These are phyloP conservation scores for Calonectria pseudoturangicola DNA, from an alignment of 2,329 filamentous ascomycete genomes.

Conservation along the genomic window DNA sequence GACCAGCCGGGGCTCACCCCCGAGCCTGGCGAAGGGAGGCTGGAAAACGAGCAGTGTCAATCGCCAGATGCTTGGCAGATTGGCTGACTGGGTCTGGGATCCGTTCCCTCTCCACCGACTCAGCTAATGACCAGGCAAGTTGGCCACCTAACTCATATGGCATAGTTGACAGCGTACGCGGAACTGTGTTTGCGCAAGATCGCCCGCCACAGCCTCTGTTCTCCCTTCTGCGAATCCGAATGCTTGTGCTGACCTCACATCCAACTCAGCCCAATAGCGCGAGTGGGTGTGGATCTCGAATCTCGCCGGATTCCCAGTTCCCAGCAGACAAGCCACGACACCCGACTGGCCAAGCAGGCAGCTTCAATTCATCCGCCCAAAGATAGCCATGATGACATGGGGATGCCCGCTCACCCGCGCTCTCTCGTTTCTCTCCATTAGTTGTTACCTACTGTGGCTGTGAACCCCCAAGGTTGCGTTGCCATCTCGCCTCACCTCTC, in stretches of 20 bases:
- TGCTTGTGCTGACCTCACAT: slow-evolving; percentile 19
- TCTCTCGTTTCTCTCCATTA: not conserved
- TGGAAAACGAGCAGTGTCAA: slow-evolving; percentile 49
- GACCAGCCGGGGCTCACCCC: slow-evolving; percentile 40
- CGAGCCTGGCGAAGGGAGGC: slow-evolving; percentile 48
- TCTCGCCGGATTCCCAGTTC: slow-evolving; percentile 41
- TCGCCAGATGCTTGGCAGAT: slow-evolving; percentile 52
- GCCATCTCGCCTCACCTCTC: slow-evolving; percentile 40
- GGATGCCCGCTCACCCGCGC: slow-evolving; percentile 16
- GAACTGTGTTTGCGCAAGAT: slow-evolving; percentile 23
- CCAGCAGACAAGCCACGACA: slow-evolving; percentile 43
- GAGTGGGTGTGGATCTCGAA: slow-evolving; percentile 43
- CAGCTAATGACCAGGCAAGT: slow-evolving; percentile 29
- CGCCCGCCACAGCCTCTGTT: slow-evolving; percentile 8
- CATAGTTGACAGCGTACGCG: slow-evolving; percentile 24
- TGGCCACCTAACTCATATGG: slow-evolving; percentile 29
- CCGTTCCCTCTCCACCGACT: slow-evolving; percentile 29
- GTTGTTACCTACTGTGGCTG: not conserved
- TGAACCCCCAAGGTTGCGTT: slow-evolving; percentile 39
- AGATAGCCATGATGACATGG: slow-evolving; percentile 32
- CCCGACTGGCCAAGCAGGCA: slow-evolving; percentile 51
- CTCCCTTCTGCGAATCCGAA: slow-evolving; percentile 16
- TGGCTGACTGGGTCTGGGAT: slow-evolving; percentile 36
- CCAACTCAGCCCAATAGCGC: slow-evolving; percentile 16
- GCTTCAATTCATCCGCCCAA: slow-evolving; percentile 36